These are phyloP conservation scores for Cephalotrichum gorgonifer DNA, from an alignment of 2,329 filamentous ascomycete genomes.

Conservation along the genomic window DNA sequence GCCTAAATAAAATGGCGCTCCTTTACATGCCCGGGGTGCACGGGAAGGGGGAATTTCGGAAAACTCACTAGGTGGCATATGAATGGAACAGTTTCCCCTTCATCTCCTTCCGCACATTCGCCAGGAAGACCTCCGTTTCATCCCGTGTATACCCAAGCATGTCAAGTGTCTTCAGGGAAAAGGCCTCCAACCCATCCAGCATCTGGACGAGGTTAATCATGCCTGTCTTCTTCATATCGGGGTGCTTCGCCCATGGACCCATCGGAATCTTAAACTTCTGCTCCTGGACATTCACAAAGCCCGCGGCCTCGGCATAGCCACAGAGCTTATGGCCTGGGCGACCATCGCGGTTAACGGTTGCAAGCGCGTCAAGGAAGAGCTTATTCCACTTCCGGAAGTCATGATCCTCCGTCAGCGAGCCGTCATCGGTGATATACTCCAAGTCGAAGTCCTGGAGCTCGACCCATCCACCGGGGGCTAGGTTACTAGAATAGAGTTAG, in stretches of 20 bases:
- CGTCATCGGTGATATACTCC: slow-evolving; percentile 15
- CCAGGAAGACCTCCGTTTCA: slow-evolving; percentile 16
- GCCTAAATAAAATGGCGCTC: too few species aligned
- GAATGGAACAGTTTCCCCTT: slow-evolving; percentile 16
- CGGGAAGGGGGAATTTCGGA: too few species aligned
- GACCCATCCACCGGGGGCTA: slow-evolving; percentile 44
- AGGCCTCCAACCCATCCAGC: slow-evolving; percentile 12
- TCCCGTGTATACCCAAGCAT: slow-evolving; percentile 16
- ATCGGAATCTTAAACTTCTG: slow-evolving; percentile 41
- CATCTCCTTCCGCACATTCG: slow-evolving; percentile 17
- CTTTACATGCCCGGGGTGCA: too few species aligned
- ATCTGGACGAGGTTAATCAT: slow-evolving; percentile 8
- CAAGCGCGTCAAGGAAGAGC: slow-evolving; percentile 14
- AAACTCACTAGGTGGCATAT: slow-evolving; percentile 13
- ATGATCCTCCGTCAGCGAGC: slow-evolving; percentile 11
- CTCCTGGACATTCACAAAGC: slow-evolving; percentile 41
- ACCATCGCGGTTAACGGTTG: slow-evolving; percentile 10
- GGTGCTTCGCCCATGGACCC: slow-evolving; percentile 41
- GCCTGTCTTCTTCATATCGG: slow-evolving; percentile 11
- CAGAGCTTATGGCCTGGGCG: slow-evolving; percentile 19
- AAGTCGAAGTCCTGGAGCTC: slow-evolving; percentile 42
- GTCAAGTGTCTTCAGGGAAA: slow-evolving; percentile 15
- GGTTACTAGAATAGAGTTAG: slow-evolving; percentile 24
- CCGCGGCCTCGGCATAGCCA: slow-evolving; percentile 24
- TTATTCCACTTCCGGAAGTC: slow-evolving; percentile 12